phyloP scores from a whole-genome alignment of 1,284 basidiomycete genomes.

The Cutaneotrichosporon arboriforme region DNA sequence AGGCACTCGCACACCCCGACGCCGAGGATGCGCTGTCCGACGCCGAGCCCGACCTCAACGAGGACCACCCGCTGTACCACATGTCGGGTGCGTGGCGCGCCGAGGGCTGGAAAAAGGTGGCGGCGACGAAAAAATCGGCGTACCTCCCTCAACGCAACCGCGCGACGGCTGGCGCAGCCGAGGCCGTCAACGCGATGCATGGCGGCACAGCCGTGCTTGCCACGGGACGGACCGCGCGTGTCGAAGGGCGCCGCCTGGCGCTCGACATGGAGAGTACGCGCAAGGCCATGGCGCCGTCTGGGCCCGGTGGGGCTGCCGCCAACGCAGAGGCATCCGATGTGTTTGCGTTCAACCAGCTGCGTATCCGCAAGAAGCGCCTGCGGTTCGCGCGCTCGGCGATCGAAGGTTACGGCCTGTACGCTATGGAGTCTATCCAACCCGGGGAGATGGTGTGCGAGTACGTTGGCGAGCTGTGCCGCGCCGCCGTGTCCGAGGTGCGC shows the following conservation, averaged over 20 bases:
- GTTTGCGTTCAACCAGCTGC: constrained; percentile 96
- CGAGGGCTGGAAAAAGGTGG: constrained; percentile 92
- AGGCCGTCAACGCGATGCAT: constrained; percentile 23
- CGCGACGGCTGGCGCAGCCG: constrained; percentile 47
- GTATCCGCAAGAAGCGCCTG: constrained; percentile 95
- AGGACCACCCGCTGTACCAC: constrained; percentile 36
- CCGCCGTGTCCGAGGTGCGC: constrained; percentile 91
- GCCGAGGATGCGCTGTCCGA: constrained; percentile 33
- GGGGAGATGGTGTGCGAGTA: constrained; percentile 99
- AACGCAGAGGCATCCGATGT: constrained; percentile 51
- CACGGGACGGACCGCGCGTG: constrained; percentile 84
- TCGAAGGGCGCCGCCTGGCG: constrained; percentile 85
- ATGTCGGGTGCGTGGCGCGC: constrained; percentile 55
- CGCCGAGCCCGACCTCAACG: constrained; percentile 19
- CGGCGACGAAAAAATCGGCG: constrained; percentile 81
- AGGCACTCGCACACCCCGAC: constrained; percentile 54
- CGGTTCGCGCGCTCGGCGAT: constrained; percentile 94
- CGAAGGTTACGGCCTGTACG: constrained; percentile 96
- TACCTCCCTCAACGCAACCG: constrained; percentile 63
- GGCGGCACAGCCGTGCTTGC: constrained; percentile 44
- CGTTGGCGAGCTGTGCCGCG: constrained; percentile 92
- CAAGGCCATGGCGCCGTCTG: constrained; percentile 32
- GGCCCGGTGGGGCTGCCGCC: neutral
- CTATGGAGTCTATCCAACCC: constrained; percentile 84
- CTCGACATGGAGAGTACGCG: constrained; percentile 95